Conservation (phyloP, 2,329 filamentous ascomycete genomes). For the Tolypocladium album region DNA sequence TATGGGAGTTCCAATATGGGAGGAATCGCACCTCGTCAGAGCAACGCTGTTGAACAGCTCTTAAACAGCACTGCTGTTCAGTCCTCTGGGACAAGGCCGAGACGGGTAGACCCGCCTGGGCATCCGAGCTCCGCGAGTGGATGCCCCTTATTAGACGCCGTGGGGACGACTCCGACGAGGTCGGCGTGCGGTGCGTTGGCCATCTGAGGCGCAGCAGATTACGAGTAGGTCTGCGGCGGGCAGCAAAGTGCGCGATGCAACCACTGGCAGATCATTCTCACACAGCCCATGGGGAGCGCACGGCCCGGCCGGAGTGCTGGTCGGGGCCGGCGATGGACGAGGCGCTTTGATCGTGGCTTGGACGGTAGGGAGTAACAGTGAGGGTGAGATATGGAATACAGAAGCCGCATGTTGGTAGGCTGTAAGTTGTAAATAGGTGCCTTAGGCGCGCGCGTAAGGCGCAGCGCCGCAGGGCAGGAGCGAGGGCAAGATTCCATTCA, state of each 20-base stretch:
- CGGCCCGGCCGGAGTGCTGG: background rate
- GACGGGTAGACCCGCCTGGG: background rate
- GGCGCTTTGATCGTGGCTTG: background rate
- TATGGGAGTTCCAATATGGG: background rate
- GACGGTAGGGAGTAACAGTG: background rate
- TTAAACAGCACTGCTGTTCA: background rate
- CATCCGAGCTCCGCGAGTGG: background rate
- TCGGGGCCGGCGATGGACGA: background rate
- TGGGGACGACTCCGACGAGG: background rate
- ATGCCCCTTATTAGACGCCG: background rate
- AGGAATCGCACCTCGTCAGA: background rate
- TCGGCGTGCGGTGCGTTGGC: background rate
- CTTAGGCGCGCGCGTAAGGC: background rate
- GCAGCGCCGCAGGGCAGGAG: background rate
- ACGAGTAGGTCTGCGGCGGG: background rate
- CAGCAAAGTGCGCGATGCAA: background rate
- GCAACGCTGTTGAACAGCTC: background rate
- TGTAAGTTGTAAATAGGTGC: background rate
- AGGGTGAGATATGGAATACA: background rate
- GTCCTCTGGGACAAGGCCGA: background rate
- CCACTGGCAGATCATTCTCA: background rate
- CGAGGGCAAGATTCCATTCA: background rate
- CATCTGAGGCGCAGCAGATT: background rate
- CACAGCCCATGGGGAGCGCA: background rate
- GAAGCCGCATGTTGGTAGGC: background rate